phyloP scores from a whole-genome alignment of 2,329 filamentous ascomycete genomes.

The Xylariaceae sp. region DNA sequence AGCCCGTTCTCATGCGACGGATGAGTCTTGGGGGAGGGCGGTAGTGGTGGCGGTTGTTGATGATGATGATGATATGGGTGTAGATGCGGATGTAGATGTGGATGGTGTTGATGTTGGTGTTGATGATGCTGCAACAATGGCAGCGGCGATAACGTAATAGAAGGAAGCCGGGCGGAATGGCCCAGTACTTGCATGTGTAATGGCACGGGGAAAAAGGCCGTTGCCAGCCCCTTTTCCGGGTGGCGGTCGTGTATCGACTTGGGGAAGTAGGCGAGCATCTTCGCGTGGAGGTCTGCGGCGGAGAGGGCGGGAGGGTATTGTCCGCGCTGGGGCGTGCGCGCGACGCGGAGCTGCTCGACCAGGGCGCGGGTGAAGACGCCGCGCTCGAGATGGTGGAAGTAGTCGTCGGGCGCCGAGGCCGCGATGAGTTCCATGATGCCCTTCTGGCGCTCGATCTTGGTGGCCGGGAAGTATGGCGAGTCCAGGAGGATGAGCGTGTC shows the following conservation, averaged over 20 bases:
- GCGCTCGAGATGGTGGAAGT: constrained; percentile 42
- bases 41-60: neutral
- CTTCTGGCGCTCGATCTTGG: constrained; percentile 45
- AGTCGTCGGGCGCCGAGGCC: constrained; percentile 49
- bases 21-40: neutral
- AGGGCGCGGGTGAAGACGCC: constrained; percentile 49
- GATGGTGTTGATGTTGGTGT: too few species aligned
- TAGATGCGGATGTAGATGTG: too few species aligned
- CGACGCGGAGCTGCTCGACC: constrained; percentile 44
- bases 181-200: constrained; percentile 52
- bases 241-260: constrained; percentile 46
- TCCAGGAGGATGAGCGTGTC: constrained; percentile 56
- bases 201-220: constrained; percentile 49
- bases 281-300: constrained; percentile 49
- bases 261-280: constrained; percentile 47
- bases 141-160: constrained; percentile 50
- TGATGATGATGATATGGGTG: too few species aligned
- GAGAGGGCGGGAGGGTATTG: constrained; percentile 40
- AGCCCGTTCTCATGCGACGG: constrained; percentile 33
- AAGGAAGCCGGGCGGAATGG: constrained; percentile 45
- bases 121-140: constrained; percentile 29
- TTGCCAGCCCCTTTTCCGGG: constrained; percentile 41
- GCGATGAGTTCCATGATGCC: constrained; percentile 54
- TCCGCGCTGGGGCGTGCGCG: constrained; percentile 38
- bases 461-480: constrained; percentile 51